These are phyloP conservation scores for Babesia ovis DNA, from an alignment of 169 alveolate genomes.

Conservation along the genomic window DNA sequence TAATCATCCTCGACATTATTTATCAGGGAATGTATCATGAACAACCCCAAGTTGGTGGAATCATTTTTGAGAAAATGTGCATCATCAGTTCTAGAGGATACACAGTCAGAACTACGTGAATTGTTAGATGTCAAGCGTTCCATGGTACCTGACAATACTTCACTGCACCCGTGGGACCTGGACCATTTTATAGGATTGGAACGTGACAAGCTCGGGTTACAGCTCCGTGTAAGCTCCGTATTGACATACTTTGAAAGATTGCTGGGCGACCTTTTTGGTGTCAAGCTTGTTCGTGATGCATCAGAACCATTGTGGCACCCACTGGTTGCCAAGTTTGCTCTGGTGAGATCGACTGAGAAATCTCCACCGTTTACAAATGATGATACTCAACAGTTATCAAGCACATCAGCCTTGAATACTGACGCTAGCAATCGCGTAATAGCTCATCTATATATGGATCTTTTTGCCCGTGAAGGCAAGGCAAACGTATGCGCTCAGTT, in stretches of 20 bases:
- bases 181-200: conserved; percentile 34
- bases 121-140: neutral
- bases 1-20: neutral
- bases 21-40: conserved; percentile 65
- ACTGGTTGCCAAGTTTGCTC: conserved; percentile 34
- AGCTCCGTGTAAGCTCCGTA: conserved; percentile 27
- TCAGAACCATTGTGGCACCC: conserved; percentile 53
- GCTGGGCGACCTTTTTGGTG: conserved; percentile 37
- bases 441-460: conserved; percentile 71
- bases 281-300: conserved; percentile 20
- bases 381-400: neutral
- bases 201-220: conserved; percentile 20
- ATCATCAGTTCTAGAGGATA: neutral
- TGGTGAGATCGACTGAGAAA: neutral
- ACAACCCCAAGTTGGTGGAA: conserved; percentile 17
- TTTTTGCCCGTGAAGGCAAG: conserved; percentile 73
- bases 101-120: conserved; percentile 6
- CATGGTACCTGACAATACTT: neutral
- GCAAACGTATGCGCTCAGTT: conserved; percentile 73
- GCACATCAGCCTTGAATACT: neutral
- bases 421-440: neutral
- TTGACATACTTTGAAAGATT: conserved; percentile 38
- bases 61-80: conserved; percentile 26
- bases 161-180: conserved; percentile 63
- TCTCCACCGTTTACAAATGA: neutral